Percentiles rank a stretch among this genome's conserved stretches.
Evolutionary conservation across 2,329 filamentous ascomycete genomes (phyloP).

Genomic region (Colletotrichum liaoningense): DNA sequence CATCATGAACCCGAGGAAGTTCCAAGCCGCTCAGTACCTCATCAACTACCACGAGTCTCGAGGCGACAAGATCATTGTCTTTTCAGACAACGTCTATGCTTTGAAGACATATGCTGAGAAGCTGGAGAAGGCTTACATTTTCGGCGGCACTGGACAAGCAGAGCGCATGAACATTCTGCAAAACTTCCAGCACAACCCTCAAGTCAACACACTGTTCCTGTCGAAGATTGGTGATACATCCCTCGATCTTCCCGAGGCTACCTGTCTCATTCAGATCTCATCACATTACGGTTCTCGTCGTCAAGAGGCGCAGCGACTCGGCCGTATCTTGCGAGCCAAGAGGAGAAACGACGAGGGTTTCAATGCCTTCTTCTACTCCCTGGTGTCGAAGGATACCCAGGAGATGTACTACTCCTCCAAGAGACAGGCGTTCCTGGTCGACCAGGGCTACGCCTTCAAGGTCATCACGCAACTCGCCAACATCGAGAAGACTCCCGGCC

Average conservation of each 20-base stretch:
- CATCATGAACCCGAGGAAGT: slow-evolving; percentile 98
- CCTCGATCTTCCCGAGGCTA: slow-evolving; percentile 96
- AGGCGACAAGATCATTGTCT: slow-evolving; percentile 98
- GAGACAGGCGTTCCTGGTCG: slow-evolving; percentile 94
- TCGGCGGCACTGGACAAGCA: slow-evolving; percentile 85
- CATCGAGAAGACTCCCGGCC: slow-evolving; percentile 83
- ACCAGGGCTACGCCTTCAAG: slow-evolving; percentile 99
- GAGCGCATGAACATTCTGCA: slow-evolving; percentile 90
- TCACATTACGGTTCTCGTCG: slow-evolving; percentile 97
- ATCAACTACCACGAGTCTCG: slow-evolving; percentile 96
- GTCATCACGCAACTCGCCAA: slow-evolving; percentile 96
- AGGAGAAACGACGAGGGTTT: slow-evolving; percentile 97
- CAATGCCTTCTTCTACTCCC: slow-evolving; percentile 98
- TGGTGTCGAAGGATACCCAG: slow-evolving; percentile 96
- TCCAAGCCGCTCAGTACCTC: slow-evolving; percentile 97
- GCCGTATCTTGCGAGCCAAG: slow-evolving; percentile 94
- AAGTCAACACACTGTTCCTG: slow-evolving; percentile 92
- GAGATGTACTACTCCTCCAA: slow-evolving; percentile 99
- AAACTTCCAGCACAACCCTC: slow-evolving; percentile 93
- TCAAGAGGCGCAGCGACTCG: slow-evolving; percentile 94
- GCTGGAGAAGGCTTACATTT: slow-evolving; percentile 89
- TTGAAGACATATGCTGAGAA: slow-evolving; percentile 87
- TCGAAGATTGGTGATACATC: slow-evolving; percentile 99
- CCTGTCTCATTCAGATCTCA: slow-evolving; percentile 96
- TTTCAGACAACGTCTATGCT: slow-evolving; percentile 97